phyloP scores from a whole-genome alignment of 805 yeast genomes.

The Brettanomyces bruxellensis region DNA sequence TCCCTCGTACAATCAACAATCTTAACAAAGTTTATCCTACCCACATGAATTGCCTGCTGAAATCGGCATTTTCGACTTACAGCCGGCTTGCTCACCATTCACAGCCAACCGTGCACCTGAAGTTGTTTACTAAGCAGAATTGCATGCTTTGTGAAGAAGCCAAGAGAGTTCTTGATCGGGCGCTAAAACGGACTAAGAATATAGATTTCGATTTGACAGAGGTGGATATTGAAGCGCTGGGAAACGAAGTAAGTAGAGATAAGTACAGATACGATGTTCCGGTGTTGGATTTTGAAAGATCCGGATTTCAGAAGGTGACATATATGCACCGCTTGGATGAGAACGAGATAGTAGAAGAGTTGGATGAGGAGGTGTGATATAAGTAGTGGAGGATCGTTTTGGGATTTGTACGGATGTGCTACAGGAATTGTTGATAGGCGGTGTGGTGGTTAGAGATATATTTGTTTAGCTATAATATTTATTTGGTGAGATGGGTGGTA shows the following conservation, averaged over 20 bases:
- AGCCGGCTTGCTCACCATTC: too few species aligned
- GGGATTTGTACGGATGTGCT: too few species aligned
- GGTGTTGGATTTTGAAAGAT: conserved; percentile 59
- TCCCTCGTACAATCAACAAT: too few species aligned
- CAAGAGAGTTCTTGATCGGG: conserved; percentile 36
- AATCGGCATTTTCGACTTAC: too few species aligned
- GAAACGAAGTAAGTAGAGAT: conserved; percentile 59
- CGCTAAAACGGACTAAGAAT: conserved; percentile 22
- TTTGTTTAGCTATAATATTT: too few species aligned
- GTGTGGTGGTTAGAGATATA: too few species aligned
- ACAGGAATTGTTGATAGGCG: too few species aligned
- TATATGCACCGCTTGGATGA: conserved; percentile 61
- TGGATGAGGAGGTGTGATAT: conserved; percentile 26
- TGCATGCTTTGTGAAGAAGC: conserved; percentile 68
- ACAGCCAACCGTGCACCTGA: conserved; percentile 22
- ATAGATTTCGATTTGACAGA: conserved; percentile 26
- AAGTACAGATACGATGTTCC: conserved; percentile 71
- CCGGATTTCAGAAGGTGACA: conserved; percentile 37
- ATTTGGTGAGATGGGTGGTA: too few species aligned
- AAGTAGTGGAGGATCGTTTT: too few species aligned
- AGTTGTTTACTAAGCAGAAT: conserved; percentile 60
- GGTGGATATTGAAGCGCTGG: conserved; percentile 51
- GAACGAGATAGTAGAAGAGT: conserved; percentile 44
- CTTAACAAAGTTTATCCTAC: too few species aligned
- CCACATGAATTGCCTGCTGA: too few species aligned